Evolutionary conservation across 768 basidiomycete genomes (phyloP), one percentile per base, ranked within the genome.

Genomic region (Mycena kentingensis): DNA sequence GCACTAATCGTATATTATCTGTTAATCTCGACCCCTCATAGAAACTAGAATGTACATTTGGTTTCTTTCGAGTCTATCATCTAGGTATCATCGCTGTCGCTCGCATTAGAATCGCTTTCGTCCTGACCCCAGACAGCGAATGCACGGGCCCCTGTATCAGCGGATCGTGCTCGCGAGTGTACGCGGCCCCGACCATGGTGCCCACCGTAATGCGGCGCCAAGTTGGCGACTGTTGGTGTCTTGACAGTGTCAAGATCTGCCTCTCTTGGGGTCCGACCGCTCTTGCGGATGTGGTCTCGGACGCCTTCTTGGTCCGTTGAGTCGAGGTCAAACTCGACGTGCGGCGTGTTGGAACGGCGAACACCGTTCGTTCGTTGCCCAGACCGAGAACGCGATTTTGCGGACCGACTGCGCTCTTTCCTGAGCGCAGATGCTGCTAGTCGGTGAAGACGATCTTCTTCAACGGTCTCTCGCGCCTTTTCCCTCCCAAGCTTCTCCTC

Each of bases 121-220:
- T 93, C 91, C 34, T 90, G 87, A 1, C 91, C 92, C 82, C 84
- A 90, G 11, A 90, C 88, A 18, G 92, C 91, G 62, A 93, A 93
- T 7, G 88, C 85, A 29, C 82, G 74, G 39, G 67, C 77, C 26
- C 72, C 72, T 46, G 62, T 64, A 24, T 79, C 80, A n/a, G 59
- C 61, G 15, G 74, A 75, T 46, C 67, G 67, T 16, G 69, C 68
- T 28, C 74, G 69, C 36, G 67, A 61, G 57, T 73, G 70, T 4
- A 66, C 66, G 35, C 69, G 65, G 8, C 67, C 61, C 10, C 70
- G 69, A 22, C 60, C 52, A 22, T 57, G 41, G 45, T 22, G 39
- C 13, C 53, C 56, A 19, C 66, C 64, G 43, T 67, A 63, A n/a
- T n/a, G n/a, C n/a, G n/a, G n/a, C 38, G 61, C 46, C 43, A 69